Conservation (phyloP, 305 asterid genomes). For the Lippia alba region DNA sequence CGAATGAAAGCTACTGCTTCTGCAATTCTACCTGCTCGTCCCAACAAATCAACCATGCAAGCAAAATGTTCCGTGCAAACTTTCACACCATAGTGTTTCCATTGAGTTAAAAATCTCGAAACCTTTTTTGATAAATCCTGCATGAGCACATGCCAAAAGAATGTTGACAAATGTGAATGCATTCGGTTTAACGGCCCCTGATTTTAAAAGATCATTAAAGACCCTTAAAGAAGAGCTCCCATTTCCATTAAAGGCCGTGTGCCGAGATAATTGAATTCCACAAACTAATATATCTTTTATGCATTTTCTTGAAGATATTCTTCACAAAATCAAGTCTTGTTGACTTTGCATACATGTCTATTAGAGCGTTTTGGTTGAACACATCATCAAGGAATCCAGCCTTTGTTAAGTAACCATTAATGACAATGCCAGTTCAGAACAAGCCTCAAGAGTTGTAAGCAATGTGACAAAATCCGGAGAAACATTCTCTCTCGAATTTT, state of each 20-base stretch:
- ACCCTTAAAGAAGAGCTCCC: constrained; percentile 38
- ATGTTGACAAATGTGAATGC: constrained; percentile 42
- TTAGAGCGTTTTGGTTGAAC: constrained; percentile 51
- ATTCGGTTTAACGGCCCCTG: constrained; percentile 32
- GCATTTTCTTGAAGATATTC: constrained; percentile 45
- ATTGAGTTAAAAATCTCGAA: constrained; percentile 38
- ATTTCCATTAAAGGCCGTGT: constrained; percentile 46
- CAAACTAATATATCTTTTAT: constrained; percentile 42
- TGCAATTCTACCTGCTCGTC: constrained; percentile 47
- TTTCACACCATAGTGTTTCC: constrained; percentile 35
- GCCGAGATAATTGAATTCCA: constrained; percentile 57
- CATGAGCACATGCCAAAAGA: constrained; percentile 52
- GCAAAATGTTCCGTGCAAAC: constrained; percentile 45
- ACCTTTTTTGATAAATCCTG: constrained; percentile 48
- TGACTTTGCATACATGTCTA: constrained; percentile 57
- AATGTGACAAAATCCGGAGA: constrained; percentile 50
- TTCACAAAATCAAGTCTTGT: constrained; percentile 45
- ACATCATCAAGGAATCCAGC: constrained; percentile 45
- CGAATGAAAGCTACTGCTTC: constrained; percentile 45
- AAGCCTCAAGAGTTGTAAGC: constrained; percentile 49
- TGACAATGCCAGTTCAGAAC: constrained; percentile 43
- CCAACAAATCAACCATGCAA: constrained; percentile 53
- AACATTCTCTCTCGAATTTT: constrained; percentile 26
- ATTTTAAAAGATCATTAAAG: constrained; percentile 28
- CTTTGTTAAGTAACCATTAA: constrained; percentile 45